phyloP scores from a whole-genome alignment of 257 asterid species.

The Primulina tabacum region DNA sequence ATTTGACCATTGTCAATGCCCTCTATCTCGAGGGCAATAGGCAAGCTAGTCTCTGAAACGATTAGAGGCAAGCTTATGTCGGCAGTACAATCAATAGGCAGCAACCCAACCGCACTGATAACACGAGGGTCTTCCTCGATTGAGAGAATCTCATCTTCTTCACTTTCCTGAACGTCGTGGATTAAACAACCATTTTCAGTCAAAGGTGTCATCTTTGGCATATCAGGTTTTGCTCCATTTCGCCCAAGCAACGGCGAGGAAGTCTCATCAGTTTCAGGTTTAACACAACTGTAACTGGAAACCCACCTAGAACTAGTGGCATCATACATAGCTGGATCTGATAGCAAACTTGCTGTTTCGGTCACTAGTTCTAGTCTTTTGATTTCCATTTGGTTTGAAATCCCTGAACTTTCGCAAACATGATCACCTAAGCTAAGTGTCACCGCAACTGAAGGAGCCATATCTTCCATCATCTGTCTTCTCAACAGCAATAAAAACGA shows the following conservation, averaged over 20 bases:
- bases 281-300: constrained; percentile 24
- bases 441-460: constrained; percentile 64
- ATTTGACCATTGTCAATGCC: constrained; percentile 60
- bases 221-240: constrained; percentile 25
- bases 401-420: constrained; percentile 46
- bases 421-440: constrained; percentile 50
- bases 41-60: constrained; percentile 46
- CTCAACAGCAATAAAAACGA: constrained; percentile 16
- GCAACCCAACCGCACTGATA: constrained; percentile 46
- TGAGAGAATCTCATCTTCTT: constrained; percentile 57
- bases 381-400: constrained; percentile 57
- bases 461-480: constrained; percentile 60
- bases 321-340: constrained; percentile 49
- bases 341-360: constrained; percentile 62
- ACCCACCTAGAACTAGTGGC: constrained; percentile 39
- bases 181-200: constrained; percentile 29
- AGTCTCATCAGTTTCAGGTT: constrained; percentile 25
- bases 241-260: constrained; percentile 26
- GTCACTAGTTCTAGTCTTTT: constrained; percentile 64
- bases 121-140: constrained; percentile 41
- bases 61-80: constrained; percentile 45
- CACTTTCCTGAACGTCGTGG: constrained; percentile 43
- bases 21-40: constrained; percentile 75
- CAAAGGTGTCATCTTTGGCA: constrained; percentile 20
- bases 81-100: constrained; percentile 41